phyloP scores from a whole-genome alignment of 176 grass and related monocot genomes.

The Rhynchospora pubera region DNA sequence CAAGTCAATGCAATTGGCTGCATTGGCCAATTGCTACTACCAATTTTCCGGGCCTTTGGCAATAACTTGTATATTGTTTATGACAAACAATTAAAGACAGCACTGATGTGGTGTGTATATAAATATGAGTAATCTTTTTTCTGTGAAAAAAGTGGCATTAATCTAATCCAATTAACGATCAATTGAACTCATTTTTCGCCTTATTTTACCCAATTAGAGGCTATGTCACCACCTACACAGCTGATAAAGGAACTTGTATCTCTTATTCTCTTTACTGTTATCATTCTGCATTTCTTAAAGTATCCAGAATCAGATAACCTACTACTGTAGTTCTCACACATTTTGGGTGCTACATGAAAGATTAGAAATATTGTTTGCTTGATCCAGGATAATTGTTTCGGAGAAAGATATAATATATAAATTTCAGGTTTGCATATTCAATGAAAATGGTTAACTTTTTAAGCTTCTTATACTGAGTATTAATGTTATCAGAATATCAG shows the following conservation, averaged over 20 bases:
- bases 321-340: neutral
- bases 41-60: neutral
- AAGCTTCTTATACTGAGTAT: too few species aligned
- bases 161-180: neutral
- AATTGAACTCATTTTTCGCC: neutral
- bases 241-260: too few species aligned
- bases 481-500: too few species aligned
- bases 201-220: neutral
- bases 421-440: too few species aligned
- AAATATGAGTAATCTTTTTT: neutral
- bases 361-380: too few species aligned
- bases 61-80: neutral
- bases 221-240: neutral
- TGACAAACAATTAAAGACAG: neutral
- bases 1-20: neutral
- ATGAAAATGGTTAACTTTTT: too few species aligned
- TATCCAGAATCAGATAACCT: neutral
- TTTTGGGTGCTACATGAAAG: too few species aligned
- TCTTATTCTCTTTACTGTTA: neutral
- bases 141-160: neutral
- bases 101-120: neutral
- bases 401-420: too few species aligned
- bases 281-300: neutral
- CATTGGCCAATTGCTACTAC: neutral
- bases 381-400: too few species aligned